Conservation (phyloP, 2,329 filamentous ascomycete species). For the Phaeosphaeria sp. region DNA sequence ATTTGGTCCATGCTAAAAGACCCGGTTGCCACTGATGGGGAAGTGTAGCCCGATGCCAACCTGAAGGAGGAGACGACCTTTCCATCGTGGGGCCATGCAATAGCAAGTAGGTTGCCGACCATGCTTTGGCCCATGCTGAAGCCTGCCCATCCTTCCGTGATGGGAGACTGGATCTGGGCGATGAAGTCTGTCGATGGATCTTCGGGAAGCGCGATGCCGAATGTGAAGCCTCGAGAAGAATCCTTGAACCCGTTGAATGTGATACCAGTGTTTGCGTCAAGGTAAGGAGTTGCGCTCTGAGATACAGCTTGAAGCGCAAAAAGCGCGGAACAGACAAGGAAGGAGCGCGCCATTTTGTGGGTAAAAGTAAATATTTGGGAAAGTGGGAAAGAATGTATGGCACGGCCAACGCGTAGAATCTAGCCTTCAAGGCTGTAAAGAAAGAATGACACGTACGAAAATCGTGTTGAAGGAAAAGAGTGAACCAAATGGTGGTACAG, state of each 20-base stretch:
- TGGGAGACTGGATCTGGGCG: conserved; percentile 55
- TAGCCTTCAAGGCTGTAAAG: conserved; percentile 44
- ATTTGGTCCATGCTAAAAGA: conserved; percentile 55
- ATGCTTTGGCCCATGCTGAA: conserved; percentile 59
- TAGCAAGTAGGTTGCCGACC: conserved; percentile 58
- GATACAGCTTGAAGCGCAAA: conserved; percentile 33
- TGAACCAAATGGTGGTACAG: conserved; percentile 7
- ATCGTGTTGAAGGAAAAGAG: conserved; percentile 20
- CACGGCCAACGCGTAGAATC: conserved; percentile 35
- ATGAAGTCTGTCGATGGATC: conserved; percentile 61
- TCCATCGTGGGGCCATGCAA: conserved; percentile 60
- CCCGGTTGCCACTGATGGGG: conserved; percentile 54
- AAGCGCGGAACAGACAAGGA: conserved; percentile 33
- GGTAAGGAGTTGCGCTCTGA: conserved; percentile 35
- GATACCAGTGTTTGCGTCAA: conserved; percentile 42
- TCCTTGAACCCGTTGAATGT: conserved; percentile 42
- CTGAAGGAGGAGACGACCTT: conserved; percentile 57
- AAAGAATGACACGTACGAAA: conserved; percentile 22
- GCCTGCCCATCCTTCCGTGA: conserved; percentile 60
- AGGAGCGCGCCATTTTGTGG: conserved; percentile 36
- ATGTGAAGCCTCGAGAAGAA: conserved; percentile 50
- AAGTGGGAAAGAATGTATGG: conserved; percentile 25
- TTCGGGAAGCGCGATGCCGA: conserved; percentile 61
- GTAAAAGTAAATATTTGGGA: conserved; percentile 1
- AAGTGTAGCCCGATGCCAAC: conserved; percentile 57